Percentiles rank a stretch among this genome's conserved stretches.
These are phyloP conservation scores for Botryobasidium botryosum DNA, from an alignment of 768 basidiomycete genomes.

Conservation along the genomic window DNA sequence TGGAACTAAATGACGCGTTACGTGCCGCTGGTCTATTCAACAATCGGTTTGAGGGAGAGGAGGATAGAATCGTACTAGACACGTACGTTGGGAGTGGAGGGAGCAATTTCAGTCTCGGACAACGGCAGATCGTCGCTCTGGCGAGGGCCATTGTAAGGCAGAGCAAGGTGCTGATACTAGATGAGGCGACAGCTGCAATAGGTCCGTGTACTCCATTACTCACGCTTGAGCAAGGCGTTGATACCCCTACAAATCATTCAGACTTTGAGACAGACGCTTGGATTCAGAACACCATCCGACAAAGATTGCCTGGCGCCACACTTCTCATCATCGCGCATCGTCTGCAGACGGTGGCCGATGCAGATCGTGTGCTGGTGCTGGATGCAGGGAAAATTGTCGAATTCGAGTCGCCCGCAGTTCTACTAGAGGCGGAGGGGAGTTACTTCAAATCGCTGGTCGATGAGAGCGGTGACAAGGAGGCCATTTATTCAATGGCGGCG, in stretches of 20 bases:
- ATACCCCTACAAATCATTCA: constrained; percentile 8
- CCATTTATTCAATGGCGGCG: constrained; percentile 7
- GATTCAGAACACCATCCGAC: constrained; percentile 38
- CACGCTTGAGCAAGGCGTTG: not conserved
- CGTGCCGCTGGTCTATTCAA: constrained; percentile 22
- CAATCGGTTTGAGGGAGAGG: constrained; percentile 24
- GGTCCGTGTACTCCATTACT: constrained; percentile 15
- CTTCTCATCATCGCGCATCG: constrained; percentile 47
- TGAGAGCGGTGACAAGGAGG: constrained; percentile 4
- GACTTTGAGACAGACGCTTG: constrained; percentile 39
- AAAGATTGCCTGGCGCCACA: constrained; percentile 28
- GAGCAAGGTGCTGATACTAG: constrained; percentile 40
- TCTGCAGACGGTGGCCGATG: constrained; percentile 31
- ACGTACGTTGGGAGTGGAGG: constrained; percentile 29
- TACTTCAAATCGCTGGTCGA: constrained; percentile 2
- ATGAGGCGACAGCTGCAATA: constrained; percentile 37
- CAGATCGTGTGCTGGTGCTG: constrained; percentile 4
- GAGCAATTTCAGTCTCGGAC: constrained; percentile 36
- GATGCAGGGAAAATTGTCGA: constrained; percentile 42
- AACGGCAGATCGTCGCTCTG: constrained; percentile 41
- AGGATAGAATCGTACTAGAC: constrained; percentile 26
- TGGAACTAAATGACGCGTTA: constrained; percentile 14
- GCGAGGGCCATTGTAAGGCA: constrained; percentile 41
- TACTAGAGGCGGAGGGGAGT: constrained; percentile 16
- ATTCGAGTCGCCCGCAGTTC: constrained; percentile 20